Conservation (phyloP, 1,284 basidiomycete genomes). For the Wolfiporia cocos region DNA sequence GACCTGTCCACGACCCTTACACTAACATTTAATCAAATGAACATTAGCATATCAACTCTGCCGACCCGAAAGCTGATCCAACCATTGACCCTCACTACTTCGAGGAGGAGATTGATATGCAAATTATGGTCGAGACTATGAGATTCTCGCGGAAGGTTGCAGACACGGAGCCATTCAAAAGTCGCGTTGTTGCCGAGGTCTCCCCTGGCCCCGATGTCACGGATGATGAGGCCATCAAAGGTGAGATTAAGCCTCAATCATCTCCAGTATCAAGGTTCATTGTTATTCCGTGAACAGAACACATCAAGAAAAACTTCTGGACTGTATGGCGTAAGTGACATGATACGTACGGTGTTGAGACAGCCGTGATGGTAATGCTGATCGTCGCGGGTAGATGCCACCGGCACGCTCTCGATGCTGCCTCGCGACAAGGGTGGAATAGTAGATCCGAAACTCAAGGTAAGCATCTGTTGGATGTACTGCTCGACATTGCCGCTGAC, state of each 20-base stretch:
- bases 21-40: no score
- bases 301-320: background rate
- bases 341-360: background rate
- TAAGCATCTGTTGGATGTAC: conserved; percentile 13
- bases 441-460: conserved; percentile 44
- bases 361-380: no score
- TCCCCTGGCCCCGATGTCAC: conserved; percentile 2
- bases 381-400: conserved; percentile 22
- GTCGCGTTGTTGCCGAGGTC: background rate
- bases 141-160: conserved; percentile 1
- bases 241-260: background rate
- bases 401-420: conserved; percentile 41
- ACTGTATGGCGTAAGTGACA: background rate
- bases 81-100: conserved; percentile 37
- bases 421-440: conserved; percentile 49
- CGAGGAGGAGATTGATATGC: conserved; percentile 28
- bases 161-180: conserved; percentile 19
- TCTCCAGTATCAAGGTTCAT: background rate
- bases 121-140: conserved; percentile 17
- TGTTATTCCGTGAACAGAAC: background rate
- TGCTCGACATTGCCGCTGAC: background rate
- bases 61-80: conserved; percentile 30
- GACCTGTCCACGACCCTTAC: background rate
- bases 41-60: conserved; percentile 28
- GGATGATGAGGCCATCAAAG: conserved; percentile 7